Evolutionary conservation across 106 monocot species (phyloP).

Genomic region (Ottelia alismoides): DNA sequence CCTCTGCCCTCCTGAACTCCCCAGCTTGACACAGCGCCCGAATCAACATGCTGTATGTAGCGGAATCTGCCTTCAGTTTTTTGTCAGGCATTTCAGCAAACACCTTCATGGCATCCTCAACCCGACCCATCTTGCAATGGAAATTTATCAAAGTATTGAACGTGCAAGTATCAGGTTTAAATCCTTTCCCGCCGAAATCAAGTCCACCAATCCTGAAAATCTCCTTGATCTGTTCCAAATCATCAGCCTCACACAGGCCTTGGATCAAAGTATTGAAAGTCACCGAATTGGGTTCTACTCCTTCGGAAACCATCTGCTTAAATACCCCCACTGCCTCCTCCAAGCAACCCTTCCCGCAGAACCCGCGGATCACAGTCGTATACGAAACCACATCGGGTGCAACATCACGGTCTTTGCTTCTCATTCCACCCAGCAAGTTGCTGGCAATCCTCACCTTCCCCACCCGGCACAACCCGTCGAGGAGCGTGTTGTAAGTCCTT

Average conservation of each 20-base stretch:
- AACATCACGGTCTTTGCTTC: constrained; percentile 5
- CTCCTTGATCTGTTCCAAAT: constrained; percentile 58
- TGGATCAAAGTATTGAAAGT: constrained; percentile 78
- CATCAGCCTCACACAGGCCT: constrained; percentile 58
- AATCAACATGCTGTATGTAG: constrained; percentile 66
- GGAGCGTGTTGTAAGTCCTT: constrained; percentile 66
- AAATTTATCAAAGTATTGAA: constrained; percentile 68
- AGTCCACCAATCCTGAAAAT: constrained; percentile 15
- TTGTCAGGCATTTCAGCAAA: constrained; percentile 48
- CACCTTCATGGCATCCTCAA: constrained; percentile 59
- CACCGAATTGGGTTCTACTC: constrained; percentile 49
- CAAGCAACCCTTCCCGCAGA: constrained; percentile 18
- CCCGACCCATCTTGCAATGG: constrained; percentile 27
- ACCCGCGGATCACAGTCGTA: constrained; percentile 70
- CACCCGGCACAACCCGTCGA: constrained; percentile 60
- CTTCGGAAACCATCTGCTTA: constrained; percentile 30
- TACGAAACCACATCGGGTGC: constrained; percentile 65
- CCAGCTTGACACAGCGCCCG: constrained; percentile 33
- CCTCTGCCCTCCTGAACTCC: constrained; percentile 47
- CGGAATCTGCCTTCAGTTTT: constrained; percentile 61
- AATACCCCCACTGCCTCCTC: constrained; percentile 48
- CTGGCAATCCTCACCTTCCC: constrained; percentile 43
- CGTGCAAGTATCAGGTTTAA: constrained; percentile 82
- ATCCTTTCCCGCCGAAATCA: neutral
- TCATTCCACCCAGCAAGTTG: constrained; percentile 62